Evolutionary conservation across 78 protist genomes (phyloP).

Genomic region (Cavenderia fasciculata): DNA sequence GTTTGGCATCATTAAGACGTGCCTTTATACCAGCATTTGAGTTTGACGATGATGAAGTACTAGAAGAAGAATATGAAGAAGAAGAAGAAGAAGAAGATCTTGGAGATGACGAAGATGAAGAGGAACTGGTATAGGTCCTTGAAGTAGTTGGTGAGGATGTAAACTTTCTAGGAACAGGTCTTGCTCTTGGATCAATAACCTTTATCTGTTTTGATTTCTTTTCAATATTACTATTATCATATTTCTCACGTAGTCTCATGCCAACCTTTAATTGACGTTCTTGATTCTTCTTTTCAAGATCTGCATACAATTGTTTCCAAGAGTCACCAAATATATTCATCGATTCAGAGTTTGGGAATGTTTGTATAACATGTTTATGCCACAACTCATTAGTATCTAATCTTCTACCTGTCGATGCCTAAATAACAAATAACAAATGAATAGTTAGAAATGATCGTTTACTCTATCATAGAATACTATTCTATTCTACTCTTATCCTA

Average conservation of each 20-base stretch:
- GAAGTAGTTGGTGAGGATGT: not conserved
- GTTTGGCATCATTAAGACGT: no score
- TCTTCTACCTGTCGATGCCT: not conserved
- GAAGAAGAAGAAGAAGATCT: not conserved
- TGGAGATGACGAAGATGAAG: conserved; percentile 1
- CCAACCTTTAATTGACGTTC: not conserved
- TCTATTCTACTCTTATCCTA: no score
- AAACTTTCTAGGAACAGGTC: not conserved
- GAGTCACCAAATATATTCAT: not conserved
- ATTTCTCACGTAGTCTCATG: not conserved
- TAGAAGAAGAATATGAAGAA: not conserved
- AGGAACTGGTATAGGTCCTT: not conserved
- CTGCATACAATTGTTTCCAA: not conserved
- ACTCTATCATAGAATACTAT: no score
- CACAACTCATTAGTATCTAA: not conserved
- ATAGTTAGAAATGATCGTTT: not conserved
- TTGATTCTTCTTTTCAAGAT: conserved; percentile 4
- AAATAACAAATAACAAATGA: not conserved
- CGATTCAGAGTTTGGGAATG: not conserved
- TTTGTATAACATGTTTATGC: not conserved
- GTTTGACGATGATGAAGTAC: not conserved
- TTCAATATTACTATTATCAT: not conserved
- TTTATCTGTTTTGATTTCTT: conserved; percentile 25
- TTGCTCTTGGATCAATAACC: not conserved
- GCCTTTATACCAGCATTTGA: no score